A percentile compares a stretch with the other conserved stretches of the same genome.
Evolutionary conservation across 176 grass and related monocot genomes (phyloP).

Genomic region (Alloteropsis semialata): DNA sequence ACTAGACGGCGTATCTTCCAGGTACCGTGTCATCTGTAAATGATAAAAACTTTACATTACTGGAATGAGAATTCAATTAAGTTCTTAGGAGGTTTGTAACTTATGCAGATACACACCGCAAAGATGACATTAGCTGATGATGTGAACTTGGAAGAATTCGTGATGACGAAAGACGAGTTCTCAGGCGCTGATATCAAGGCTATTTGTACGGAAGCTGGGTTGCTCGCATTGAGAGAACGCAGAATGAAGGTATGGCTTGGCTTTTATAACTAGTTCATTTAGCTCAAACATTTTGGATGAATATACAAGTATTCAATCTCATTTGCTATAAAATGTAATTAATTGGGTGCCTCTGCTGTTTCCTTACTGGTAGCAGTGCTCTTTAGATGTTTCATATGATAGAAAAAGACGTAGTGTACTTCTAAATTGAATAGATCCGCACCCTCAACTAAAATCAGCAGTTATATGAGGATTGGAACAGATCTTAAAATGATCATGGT

Average conservation of each 20-base stretch:
- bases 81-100: slow-evolving; percentile 22
- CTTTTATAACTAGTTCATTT: not conserved
- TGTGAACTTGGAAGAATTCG: slow-evolving; percentile 90
- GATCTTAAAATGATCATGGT: not conserved
- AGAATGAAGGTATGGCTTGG: slow-evolving; percentile 65
- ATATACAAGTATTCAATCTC: not conserved
- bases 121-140: slow-evolving; percentile 90
- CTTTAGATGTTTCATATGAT: not conserved
- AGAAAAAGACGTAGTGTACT: not conserved
- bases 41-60: not conserved
- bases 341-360: slow-evolving; percentile 1
- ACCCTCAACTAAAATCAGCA: not conserved
- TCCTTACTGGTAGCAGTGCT: not conserved
- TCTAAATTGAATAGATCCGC: not conserved
- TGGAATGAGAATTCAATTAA: not conserved
- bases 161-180: slow-evolving; percentile 89
- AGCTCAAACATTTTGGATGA: not conserved
- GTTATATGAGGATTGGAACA: not conserved
- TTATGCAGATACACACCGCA: slow-evolving; percentile 69
- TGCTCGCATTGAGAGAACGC: slow-evolving; percentile 81
- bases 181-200: slow-evolving; percentile 88
- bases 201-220: slow-evolving; percentile 84
- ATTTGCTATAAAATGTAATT: not conserved
- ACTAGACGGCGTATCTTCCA: slow-evolving; percentile 82
- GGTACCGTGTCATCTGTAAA: slow-evolving; percentile 21